These are phyloP conservation scores for Exobasidium cylindrosporum DNA, from an alignment of 1,284 basidiomycete genomes.

Conservation along the genomic window DNA sequence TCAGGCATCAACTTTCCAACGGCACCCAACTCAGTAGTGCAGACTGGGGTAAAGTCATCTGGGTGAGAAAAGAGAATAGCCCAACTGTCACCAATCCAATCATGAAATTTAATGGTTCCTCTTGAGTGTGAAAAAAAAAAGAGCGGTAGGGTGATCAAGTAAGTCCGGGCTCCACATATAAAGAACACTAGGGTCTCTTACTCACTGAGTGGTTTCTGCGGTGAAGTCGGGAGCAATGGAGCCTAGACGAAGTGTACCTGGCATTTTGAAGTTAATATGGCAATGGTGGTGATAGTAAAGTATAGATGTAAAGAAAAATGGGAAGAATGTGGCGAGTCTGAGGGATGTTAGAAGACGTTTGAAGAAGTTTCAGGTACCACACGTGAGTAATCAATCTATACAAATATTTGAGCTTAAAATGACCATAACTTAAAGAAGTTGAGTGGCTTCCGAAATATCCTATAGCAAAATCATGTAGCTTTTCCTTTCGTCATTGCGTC, in stretches of 20 bases:
- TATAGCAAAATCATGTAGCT: no score
- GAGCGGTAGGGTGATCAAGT: no score
- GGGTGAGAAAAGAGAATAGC: slow-evolving; percentile 68
- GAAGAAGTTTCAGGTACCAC: not conserved
- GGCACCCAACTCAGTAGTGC: slow-evolving; percentile 89
- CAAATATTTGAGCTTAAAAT: not conserved
- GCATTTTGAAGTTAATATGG: slow-evolving; percentile 1
- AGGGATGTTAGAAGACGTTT: not conserved
- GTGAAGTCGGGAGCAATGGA: slow-evolving; percentile 52
- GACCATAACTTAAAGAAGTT: no score
- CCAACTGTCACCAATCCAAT: slow-evolving; percentile 87
- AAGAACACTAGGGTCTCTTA: no score
- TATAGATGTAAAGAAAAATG: not conserved
- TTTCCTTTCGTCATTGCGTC: not conserved
- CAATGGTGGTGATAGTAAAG: not conserved
- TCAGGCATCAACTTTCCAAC: slow-evolving; percentile 81
- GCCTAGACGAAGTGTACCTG: slow-evolving; percentile 42
- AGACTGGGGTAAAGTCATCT: slow-evolving; percentile 62
- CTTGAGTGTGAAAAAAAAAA: slow-evolving; percentile 18
- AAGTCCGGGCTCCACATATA: no score
- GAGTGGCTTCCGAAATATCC: no score
- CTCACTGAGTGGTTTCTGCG: slow-evolving; percentile 51
- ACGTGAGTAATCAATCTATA: not conserved
- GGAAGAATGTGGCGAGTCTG: no score
- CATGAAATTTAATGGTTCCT: slow-evolving; percentile 68